phyloP scores from a whole-genome alignment of 106 monocot genomes.

The Apostasia shenzhenica region DNA sequence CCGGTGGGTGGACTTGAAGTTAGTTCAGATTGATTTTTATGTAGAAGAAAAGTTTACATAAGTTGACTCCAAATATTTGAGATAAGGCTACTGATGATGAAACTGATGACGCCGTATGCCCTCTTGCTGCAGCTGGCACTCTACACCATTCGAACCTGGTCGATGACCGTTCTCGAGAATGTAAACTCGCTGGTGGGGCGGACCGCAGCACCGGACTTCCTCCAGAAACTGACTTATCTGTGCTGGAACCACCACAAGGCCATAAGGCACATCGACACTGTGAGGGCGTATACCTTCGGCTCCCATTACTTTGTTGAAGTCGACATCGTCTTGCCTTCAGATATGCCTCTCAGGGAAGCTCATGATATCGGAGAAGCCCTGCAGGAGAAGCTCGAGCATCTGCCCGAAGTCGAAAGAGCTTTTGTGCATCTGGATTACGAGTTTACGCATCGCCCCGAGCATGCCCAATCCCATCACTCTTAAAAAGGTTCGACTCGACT shows the following conservation, averaged over 20 bases:
- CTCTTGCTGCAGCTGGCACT: constrained; percentile 40
- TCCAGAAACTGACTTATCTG: constrained; percentile 68
- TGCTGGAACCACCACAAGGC: constrained; percentile 94
- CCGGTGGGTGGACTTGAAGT: too few relatives aligned
- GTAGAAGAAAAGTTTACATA: too few relatives aligned
- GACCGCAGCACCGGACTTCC: constrained; percentile 57
- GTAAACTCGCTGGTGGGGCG: constrained; percentile 61
- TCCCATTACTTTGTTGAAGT: constrained; percentile 98
- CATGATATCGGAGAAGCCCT: constrained; percentile 95
- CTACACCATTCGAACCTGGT: constrained; percentile 73
- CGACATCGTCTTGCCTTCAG: constrained; percentile 84
- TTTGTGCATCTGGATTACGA: constrained; percentile 92
- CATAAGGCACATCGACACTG: constrained; percentile 85
- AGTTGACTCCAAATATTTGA: too few relatives aligned
- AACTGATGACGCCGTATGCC: too few relatives aligned
- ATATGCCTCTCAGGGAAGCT: constrained; percentile 87
- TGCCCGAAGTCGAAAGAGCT: constrained; percentile 79
- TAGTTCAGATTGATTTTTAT: too few relatives aligned
- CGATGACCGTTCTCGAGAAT: constrained; percentile 59
- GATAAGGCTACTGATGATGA: too few relatives aligned
- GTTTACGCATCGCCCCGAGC: constrained; percentile 77
- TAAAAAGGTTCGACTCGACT: constrained; percentile 1
- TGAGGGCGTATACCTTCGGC: constrained; percentile 91
- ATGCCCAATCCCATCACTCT: constrained; percentile 43
- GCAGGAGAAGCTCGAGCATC: constrained; percentile 85